A percentile compares a stretch with the other conserved stretches of the same genome.
phyloP scores from a whole-genome alignment of 1,284 basidiomycete genomes.

The Trichosporon asahii region DNA sequence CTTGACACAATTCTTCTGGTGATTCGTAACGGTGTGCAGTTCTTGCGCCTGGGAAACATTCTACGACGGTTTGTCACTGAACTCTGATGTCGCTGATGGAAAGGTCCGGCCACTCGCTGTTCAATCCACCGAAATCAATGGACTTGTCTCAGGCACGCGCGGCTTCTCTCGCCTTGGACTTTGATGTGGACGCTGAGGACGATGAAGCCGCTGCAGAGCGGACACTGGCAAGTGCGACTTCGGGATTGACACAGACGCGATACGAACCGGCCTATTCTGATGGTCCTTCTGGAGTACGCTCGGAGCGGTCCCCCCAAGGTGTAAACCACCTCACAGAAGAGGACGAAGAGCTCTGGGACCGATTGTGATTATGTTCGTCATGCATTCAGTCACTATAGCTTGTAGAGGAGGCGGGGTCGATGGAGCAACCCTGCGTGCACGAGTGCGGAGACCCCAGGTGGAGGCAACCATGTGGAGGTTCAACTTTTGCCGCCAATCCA shows the following conservation, averaged over 20 bases:
- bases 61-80: conserved; percentile 79
- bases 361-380: not conserved
- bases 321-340: not conserved
- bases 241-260: not conserved
- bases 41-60: conserved; percentile 79
- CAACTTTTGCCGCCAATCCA: not conserved
- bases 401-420: no score
- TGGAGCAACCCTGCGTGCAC: no score
- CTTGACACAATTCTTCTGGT: conserved; percentile 85
- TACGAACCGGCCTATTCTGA: conserved; percentile 39
- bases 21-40: conserved; percentile 85
- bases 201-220: conserved; percentile 52
- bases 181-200: conserved; percentile 65
- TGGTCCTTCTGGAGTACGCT: conserved; percentile 4
- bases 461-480: not conserved
- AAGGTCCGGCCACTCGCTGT: conserved; percentile 90
- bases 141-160: conserved; percentile 62
- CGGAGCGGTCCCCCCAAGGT: not conserved
- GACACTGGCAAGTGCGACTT: conserved; percentile 21
- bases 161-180: conserved; percentile 57
- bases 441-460: no score
- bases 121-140: conserved; percentile 85
- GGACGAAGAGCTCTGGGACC: not conserved
- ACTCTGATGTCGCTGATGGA: conserved; percentile 3
- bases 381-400: not conserved